Evolutionary conservation across 1,284 basidiomycete species (phyloP), one percentile per base, ranked within the genome.

Genomic region (Moesziomyces globuligerus): DNA sequence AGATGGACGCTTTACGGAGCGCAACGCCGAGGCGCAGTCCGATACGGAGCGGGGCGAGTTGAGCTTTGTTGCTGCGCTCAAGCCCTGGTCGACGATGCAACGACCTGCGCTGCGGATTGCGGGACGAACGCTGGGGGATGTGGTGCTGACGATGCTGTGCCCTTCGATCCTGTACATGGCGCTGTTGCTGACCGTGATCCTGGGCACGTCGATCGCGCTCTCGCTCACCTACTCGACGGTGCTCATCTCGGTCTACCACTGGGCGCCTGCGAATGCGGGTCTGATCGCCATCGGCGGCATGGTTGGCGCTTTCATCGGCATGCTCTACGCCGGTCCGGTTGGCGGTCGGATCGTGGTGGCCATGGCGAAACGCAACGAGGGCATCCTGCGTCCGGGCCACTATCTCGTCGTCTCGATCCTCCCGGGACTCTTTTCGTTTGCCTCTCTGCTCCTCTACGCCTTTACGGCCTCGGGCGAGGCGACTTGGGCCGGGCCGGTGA

Each of bases 151-250:
- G 3, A 34, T 34, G 28, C 29, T 34, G 43, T 45, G 43, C 18
- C 43, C 43, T 6, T 45, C 43, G 43, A 45, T 45, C 43, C 11
- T 45, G 43, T 45, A 45, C 43, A 45, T 45, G 43, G 43, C 43
- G 11, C 21, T 45, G 29, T 29, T 45, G 28, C 43, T 45, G 9
- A 45, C 26, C 29, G 43, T 45, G 11, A 23, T 45, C 20, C 24
- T 45, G 29, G 43, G 43, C 29, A 34, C 28, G 13, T 10, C 43
- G 7, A 45, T 45, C 43, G 43, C 43, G 8, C 29, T 45, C 4
- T 45, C 43, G 29, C 43, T 45, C 6, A 45, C 43, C 13, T 45
- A 45, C 13, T 45, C 43, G 29, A 29, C 7, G 20, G 43, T 45
- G 28, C 43, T 45, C 3, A 45, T 45, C 20, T 28, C 28, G 2